Conservation (phyloP, 257 asterid species). For the Buddleja alternifolia region DNA sequence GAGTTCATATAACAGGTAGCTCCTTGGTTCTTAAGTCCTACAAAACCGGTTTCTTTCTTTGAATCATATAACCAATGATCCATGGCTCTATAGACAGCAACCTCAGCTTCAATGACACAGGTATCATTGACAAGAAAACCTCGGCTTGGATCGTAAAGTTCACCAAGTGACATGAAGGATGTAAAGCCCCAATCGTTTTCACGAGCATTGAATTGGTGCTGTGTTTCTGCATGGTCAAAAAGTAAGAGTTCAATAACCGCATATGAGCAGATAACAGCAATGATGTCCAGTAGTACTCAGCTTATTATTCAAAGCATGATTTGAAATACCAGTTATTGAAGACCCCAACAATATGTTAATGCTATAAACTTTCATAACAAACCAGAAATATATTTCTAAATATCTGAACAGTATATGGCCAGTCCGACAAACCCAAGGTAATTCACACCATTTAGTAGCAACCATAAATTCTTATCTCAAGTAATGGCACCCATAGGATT, state of each 20-base stretch:
- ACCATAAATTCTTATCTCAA: too few relatives aligned
- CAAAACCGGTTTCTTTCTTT: conserved; percentile 71
- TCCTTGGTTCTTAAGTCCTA: conserved; percentile 74
- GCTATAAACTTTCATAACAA: too few relatives aligned
- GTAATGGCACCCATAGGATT: too few relatives aligned
- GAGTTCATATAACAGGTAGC: conserved; percentile 79
- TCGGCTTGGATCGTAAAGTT: not conserved
- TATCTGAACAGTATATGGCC: too few relatives aligned
- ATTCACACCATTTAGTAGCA: too few relatives aligned
- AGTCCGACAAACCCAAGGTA: too few relatives aligned
- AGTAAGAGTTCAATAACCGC: not conserved
- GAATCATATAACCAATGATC: conserved; percentile 69
- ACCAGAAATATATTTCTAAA: too few relatives aligned
- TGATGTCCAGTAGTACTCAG: not conserved
- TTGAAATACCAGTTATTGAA: too few relatives aligned
- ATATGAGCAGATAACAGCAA: not conserved
- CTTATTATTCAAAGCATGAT: too few relatives aligned
- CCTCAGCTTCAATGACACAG: conserved; percentile 64
- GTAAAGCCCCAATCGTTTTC: conserved; percentile 3
- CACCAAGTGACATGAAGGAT: not conserved
- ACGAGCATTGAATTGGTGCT: not conserved
- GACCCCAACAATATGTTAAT: too few relatives aligned
- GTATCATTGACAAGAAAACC: conserved; percentile 61
- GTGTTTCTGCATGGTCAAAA: conserved; percentile 1
- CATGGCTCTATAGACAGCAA: conserved; percentile 60